Evolutionary conservation across 2,329 filamentous ascomycete genomes (phyloP).

Genomic region (Coleophoma cylindrospora): DNA sequence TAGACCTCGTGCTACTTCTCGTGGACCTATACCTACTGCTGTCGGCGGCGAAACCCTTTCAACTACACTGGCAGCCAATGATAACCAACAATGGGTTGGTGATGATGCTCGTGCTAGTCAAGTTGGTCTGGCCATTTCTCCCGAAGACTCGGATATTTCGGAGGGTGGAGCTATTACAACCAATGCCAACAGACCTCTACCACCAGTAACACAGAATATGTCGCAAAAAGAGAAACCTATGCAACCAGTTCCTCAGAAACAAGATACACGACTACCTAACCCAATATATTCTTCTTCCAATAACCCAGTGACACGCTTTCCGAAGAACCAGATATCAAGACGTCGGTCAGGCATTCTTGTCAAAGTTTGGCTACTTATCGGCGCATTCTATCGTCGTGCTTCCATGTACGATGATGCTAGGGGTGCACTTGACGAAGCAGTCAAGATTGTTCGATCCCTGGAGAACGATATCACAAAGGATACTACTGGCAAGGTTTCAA

Average conservation of each 20-base stretch:
- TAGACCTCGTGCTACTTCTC: slow-evolving; percentile 28
- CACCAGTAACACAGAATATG: slow-evolving; percentile 20
- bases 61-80: slow-evolving; percentile 38
- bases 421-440: slow-evolving; percentile 76
- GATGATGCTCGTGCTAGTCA: slow-evolving; percentile 21
- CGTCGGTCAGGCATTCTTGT: slow-evolving; percentile 54
- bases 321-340: slow-evolving; percentile 46
- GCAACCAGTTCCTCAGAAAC: slow-evolving; percentile 7
- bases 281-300: slow-evolving; percentile 12
- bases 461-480: slow-evolving; percentile 63
- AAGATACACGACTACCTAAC: slow-evolving; percentile 14
- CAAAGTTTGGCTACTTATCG: slow-evolving; percentile 86
- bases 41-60: slow-evolving; percentile 47
- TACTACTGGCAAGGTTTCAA: slow-evolving; percentile 51
- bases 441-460: slow-evolving; percentile 66
- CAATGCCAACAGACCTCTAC: slow-evolving; percentile 9
- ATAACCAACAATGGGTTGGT: slow-evolving; percentile 23
- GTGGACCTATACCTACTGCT: slow-evolving; percentile 34
- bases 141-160: slow-evolving; percentile 1
- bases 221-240: slow-evolving; percentile 16
- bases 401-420: slow-evolving; percentile 74
- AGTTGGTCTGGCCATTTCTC: slow-evolving; percentile 6
- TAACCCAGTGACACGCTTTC: slow-evolving; percentile 35
- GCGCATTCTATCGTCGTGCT: slow-evolving; percentile 80
- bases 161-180: background rate